Base-by-base conservation (phyloP, 768 basidiomycete genomes). In the Termitomyces sp. region DNA sequence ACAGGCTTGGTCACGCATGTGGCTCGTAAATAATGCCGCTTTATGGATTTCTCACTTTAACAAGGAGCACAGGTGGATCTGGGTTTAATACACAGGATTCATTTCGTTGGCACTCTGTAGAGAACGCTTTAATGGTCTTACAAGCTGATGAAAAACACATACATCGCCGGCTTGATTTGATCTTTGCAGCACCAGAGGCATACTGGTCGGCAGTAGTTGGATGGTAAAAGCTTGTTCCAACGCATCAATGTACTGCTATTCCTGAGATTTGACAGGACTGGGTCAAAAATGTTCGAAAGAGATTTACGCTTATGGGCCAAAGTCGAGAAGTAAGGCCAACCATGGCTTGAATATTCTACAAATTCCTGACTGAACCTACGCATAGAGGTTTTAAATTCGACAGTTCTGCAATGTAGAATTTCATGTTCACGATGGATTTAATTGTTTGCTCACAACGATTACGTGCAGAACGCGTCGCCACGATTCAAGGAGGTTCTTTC, bases 191-290 rank as follows among this genome's bases (percentile, higher is more conserved):
- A 1, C 85, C 86, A 8, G 82, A 85, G 59, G 77, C 87, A 0
- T 96, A 95, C 65, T 94, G 92, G 85, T 88, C 90, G 1, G 92
- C 92, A 0, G 84, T 97, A 1, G 79, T 93, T 28, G 94, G 95
- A 53, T 98, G 94, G 94, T 88, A 52, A 61, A 74, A 20, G 12
- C n/a, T 40, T 9, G 12, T n/a, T 10, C 58, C 18, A 35, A 3
- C 4, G 22, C 33, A 50, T 7, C n/a, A 24, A n/a, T 8, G 3
- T 13, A 54, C 10, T n/a, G n/a, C n/a, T n/a, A 13, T 38, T 50
- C 2, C 47, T 58, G 22, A 56, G 30, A 22, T 13, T 16, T 4
- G 3, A 22, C 58, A 91, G 90, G 90, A 88, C 87, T 6, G 94
- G 94, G 0, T 94, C 90, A 5, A 92, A 82, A 60, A 88, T 92